phyloP scores from a whole-genome alignment of 257 asterid genomes.

The Solanum chmielewskii region DNA sequence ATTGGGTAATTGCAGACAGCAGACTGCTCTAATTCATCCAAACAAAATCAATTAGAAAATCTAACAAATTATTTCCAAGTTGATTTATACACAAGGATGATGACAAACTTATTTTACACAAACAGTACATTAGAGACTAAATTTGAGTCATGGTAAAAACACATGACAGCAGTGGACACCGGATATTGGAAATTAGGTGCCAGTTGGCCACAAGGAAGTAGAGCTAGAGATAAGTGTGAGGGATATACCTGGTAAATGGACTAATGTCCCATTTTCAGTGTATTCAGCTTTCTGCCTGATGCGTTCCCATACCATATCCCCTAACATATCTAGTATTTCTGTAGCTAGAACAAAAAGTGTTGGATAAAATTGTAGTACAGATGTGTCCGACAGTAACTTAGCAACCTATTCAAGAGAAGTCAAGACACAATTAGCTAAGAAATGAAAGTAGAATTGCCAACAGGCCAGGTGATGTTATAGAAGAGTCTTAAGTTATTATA shows the following conservation, averaged over 20 bases:
- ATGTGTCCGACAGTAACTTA: conserved; percentile 69
- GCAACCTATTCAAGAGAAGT: conserved; percentile 42
- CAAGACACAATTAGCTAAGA: conserved; percentile 8
- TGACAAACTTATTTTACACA: neutral
- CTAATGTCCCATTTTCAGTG: conserved; percentile 38
- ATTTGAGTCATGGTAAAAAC: neutral
- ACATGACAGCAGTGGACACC: neutral
- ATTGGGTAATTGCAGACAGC: neutral
- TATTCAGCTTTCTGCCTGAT: conserved; percentile 50
- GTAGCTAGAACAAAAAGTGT: conserved; percentile 69
- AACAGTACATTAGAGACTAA: neutral
- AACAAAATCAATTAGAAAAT: neutral
- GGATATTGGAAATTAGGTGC: neutral
- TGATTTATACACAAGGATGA: neutral
- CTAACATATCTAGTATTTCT: conserved; percentile 78
- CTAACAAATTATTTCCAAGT: neutral
- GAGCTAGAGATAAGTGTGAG: neutral
- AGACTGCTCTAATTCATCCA: neutral
- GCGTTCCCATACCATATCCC: conserved; percentile 80
- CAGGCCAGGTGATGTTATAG: neutral
- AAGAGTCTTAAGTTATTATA: neutral
- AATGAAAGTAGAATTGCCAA: neutral
- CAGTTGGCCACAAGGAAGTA: neutral
- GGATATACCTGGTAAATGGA: conserved; percentile 48
- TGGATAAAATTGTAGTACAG: conserved; percentile 66